Conservation (phyloP, 164 flowering plant species). For the Stephania japonica region DNA sequence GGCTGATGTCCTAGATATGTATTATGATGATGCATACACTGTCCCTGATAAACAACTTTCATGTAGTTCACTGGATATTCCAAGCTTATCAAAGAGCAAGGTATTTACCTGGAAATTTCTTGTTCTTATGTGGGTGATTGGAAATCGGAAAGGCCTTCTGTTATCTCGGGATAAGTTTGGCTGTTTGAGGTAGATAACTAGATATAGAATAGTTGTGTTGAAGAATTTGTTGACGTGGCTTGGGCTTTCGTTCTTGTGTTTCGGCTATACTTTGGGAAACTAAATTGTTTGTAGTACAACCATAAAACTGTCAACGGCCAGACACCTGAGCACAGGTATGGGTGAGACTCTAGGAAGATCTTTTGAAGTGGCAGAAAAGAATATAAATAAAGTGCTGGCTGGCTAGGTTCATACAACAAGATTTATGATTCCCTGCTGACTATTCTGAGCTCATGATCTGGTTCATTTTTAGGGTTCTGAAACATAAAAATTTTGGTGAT, state of each 20-base stretch:
- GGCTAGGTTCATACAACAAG: not conserved
- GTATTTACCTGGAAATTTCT: conserved; percentile 30
- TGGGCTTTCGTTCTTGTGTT: not conserved
- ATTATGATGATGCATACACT: conserved; percentile 69
- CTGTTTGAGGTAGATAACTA: not conserved
- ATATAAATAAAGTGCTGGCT: not conserved
- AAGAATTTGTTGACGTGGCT: not conserved
- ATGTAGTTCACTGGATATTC: conserved; percentile 27
- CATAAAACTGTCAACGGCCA: not conserved
- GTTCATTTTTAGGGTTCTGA: not conserved
- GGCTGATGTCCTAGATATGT: conserved; percentile 75
- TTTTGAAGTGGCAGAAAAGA: not conserved
- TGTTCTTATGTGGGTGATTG: not conserved
- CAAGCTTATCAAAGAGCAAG: conserved; percentile 48
- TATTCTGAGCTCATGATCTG: not conserved
- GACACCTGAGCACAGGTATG: not conserved
- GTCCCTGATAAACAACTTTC: conserved; percentile 55
- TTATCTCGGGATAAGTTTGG: not conserved
- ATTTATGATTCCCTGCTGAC: not conserved
- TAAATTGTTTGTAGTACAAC: not conserved
- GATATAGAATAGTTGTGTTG: not conserved
- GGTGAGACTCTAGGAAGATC: not conserved
- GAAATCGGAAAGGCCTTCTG: not conserved
- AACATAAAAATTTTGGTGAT: not conserved
- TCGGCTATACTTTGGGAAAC: not conserved